Evolutionary conservation across 108 stramenopile genomes (phyloP).

Genomic region (Licmophora abbreviata): DNA sequence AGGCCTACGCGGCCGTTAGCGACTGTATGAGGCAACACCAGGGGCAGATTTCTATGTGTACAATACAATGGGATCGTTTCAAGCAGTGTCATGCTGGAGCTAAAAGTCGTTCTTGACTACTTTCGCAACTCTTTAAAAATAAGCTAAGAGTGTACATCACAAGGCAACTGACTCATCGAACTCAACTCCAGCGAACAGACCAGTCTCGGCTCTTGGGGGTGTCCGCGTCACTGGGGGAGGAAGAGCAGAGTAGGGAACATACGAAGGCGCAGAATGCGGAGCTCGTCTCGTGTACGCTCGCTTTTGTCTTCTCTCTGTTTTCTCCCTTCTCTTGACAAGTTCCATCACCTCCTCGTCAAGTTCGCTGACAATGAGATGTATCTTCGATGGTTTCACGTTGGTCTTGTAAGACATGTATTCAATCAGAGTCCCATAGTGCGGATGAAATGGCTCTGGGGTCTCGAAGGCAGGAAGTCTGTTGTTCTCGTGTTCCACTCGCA

Average conservation of each 20-base stretch:
- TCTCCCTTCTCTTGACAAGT: no score
- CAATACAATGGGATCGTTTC: constrained; percentile 35
- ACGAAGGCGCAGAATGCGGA: no score
- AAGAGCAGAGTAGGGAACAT: no score
- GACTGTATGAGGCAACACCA: constrained; percentile 27
- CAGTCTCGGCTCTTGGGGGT: no score
- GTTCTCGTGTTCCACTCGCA: background rate
- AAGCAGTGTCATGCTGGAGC: constrained; percentile 19
- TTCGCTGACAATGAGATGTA: background rate
- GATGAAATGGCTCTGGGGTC: constrained; percentile 2
- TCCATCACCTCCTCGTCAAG: background rate
- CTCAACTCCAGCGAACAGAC: no score
- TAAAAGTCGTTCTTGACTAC: no score
- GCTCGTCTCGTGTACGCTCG: no score
- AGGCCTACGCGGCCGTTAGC: constrained; percentile 13
- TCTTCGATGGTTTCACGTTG: constrained; percentile 4
- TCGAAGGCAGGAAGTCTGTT: background rate
- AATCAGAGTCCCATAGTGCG: constrained; percentile 14
- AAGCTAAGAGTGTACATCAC: no score
- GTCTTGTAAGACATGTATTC: constrained; percentile 20
- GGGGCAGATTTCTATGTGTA: constrained; percentile 27
- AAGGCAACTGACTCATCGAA: no score
- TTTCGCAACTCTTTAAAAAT: no score
- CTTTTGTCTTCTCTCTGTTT: no score
- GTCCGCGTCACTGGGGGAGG: no score